Conservation (phyloP, 2,329 filamentous ascomycete species). For the Sporothrix pallida region DNA sequence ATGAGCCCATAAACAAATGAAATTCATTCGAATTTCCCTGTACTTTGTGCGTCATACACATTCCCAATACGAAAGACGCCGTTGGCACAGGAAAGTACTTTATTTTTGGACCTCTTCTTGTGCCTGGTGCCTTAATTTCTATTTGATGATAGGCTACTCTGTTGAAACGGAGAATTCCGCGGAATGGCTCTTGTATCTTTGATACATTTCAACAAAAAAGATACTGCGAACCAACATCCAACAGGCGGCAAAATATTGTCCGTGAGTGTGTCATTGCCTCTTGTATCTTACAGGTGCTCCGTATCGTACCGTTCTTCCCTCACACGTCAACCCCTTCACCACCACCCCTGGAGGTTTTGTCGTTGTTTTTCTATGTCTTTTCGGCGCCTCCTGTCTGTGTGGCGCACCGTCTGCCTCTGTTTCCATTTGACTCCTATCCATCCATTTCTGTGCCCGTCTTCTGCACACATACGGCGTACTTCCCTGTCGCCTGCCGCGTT, state of each 20-base stretch:
- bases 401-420: constrained; percentile 5
- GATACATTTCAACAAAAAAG: too few relatives aligned
- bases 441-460: not conserved
- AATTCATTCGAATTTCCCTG: too few relatives aligned
- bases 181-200: not conserved
- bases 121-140: not conserved
- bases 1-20: constrained; percentile 10
- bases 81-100: not conserved
- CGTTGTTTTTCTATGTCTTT: not conserved
- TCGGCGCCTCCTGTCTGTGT: constrained; percentile 30
- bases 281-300: not conserved
- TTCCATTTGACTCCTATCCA: not conserved
- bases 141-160: not conserved
- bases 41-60: too few relatives aligned
- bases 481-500: too few relatives aligned
- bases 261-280: not conserved
- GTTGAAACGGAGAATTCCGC: constrained; percentile 15
- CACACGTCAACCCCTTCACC: constrained; percentile 6
- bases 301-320: constrained; percentile 10
- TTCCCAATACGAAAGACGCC: not conserved
- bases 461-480: not conserved
- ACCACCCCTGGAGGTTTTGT: too few relatives aligned
- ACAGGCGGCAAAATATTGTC: constrained; percentile 11
- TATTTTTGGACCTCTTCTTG: not conserved
- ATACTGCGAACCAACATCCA: not conserved